Base-by-base conservation (phyloP, 1,139 yeast genomes). In the Kodamaea anthophila region DNA sequence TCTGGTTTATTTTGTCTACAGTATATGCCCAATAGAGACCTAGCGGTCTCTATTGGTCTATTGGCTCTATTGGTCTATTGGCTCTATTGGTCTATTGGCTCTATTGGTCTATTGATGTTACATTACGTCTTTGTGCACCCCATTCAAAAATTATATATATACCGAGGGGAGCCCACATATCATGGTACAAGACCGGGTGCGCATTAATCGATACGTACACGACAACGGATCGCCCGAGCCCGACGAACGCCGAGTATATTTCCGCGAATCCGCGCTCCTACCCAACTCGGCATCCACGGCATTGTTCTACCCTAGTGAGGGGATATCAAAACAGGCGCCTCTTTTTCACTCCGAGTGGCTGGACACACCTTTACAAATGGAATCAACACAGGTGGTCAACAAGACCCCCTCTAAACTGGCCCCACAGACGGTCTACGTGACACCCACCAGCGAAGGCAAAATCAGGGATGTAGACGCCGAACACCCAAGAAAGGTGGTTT, bases 261-360 rank as follows among this genome's bases (percentile, higher is more conserved):
- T 15, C 23, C 24, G 29, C 14, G 28, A 30, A 7, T 15, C 31
- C 3, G 27, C 33, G n/a, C 19, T 28, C 14, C 13, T 29, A 9
- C 28, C 30, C 10, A 21, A 21, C 20, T 13, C 21, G 7, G 18
- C 31, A 18, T 24, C 25, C 7, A 29, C 29, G 7, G 24, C 25
- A 15, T 21, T 19, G 8, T 31, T 26, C 12, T 31, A 27, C 22
- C 10, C 21, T 5, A 21, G 29, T 11, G 27, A 24, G 18, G 21
- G 26, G 26, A 8, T n/a, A 13, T 10, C 27, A 16, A 24, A 15
- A 7, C 15, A 24, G n/a, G 42, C 22, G 21, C 21, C 15, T 13
- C 21, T 32, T 1, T 52, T 38, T 49, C 59, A 45, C 36, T 54
- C 64, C 11, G 65, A 60, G 62, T 61, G 67, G 68, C 36, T 51